phyloP scores from a whole-genome alignment of 2,329 filamentous ascomycete species.

The Mollisiaceae sp. region DNA sequence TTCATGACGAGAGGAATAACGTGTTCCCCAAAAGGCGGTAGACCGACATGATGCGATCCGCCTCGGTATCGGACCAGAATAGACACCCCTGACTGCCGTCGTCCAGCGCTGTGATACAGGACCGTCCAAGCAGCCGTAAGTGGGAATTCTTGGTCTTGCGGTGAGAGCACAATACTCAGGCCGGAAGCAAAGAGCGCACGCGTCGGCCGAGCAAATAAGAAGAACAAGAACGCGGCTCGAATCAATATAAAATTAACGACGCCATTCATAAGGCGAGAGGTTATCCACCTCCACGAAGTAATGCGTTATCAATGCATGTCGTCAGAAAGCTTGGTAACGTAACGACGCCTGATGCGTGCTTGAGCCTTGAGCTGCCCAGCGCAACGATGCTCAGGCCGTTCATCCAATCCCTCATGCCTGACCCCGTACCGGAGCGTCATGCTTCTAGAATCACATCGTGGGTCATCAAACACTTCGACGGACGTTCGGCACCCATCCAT shows the following conservation, averaged over 20 bases:
- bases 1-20: constrained; percentile 8
- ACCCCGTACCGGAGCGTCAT: background rate
- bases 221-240: background rate
- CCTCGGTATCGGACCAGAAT: background rate
- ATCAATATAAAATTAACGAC: background rate
- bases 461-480: constrained; percentile 1
- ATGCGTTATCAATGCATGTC: constrained; percentile 1
- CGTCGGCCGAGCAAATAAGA: background rate
- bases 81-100: background rate
- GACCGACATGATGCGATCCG: background rate
- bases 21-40: background rate
- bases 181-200: background rate
- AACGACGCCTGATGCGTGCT: constrained; percentile 1
- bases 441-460: constrained; percentile 5
- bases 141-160: background rate
- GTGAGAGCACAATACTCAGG: background rate
- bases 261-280: background rate
- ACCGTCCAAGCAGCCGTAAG: background rate
- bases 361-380: background rate
- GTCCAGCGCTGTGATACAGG: background rate
- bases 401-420: background rate
- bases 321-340: constrained; percentile 1
- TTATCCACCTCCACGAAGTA: constrained; percentile 2
- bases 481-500: background rate
- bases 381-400: background rate